These are phyloP conservation scores for Rosa persica DNA, from an alignment of 306 rosid genomes.

Conservation along the genomic window DNA sequence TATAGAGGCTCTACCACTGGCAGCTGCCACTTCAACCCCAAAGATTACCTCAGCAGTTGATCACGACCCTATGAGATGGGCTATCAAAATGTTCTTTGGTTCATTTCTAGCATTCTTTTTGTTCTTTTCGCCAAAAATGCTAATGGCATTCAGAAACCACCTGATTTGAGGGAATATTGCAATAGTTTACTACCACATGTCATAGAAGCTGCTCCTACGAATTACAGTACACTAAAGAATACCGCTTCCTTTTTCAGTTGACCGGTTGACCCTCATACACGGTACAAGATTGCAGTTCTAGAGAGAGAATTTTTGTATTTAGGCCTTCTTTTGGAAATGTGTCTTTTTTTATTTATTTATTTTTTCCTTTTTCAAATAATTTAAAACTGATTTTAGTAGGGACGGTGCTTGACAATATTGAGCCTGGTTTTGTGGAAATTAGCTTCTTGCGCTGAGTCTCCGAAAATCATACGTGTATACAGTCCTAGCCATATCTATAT, in stretches of 20 bases:
- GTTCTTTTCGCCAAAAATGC: conserved; percentile 71
- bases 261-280: not conserved
- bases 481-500: too few species aligned
- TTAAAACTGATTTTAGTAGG: not conserved
- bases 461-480: too few species aligned
- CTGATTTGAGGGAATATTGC: conserved; percentile 35
- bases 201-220: not conserved
- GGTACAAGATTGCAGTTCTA: not conserved
- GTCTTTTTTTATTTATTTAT: too few species aligned
- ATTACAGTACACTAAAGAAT: not conserved
- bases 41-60: conserved; percentile 33
- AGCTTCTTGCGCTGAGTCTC: too few species aligned
- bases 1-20: conserved; percentile 84
- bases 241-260: not conserved
- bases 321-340: not conserved
- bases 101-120: conserved; percentile 67
- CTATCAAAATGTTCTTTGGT: conserved; percentile 70
- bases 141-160: conserved; percentile 54
- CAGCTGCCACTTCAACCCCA: conserved; percentile 52
- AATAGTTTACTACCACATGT: not conserved
- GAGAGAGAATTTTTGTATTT: conserved; percentile 3
- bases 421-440: too few species aligned
- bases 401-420: not conserved
- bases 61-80: conserved; percentile 46
- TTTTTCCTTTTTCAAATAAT: not conserved